Conservation (phyloP, 2,329 filamentous ascomycete genomes). For the Epichloe typhina region DNA sequence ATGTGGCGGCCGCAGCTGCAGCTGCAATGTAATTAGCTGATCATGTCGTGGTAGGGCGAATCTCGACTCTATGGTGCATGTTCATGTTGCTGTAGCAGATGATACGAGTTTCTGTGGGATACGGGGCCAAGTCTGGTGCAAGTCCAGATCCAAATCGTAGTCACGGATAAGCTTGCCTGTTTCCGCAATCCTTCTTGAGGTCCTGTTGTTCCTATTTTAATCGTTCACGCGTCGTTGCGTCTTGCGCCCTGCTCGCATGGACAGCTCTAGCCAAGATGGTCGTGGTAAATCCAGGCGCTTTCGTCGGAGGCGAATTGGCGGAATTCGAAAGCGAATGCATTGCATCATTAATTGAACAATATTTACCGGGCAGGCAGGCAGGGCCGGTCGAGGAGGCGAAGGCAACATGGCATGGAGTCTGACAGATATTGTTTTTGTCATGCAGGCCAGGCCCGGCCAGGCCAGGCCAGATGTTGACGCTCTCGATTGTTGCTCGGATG, state of each 20-base stretch:
- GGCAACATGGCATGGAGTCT: no score
- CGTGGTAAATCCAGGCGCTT: no score
- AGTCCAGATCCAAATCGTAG: neutral
- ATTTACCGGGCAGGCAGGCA: no score
- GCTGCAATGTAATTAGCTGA: neutral
- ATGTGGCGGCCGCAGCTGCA: neutral
- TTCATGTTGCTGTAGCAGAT: neutral
- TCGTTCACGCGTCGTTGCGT: no score
- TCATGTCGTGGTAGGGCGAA: neutral
- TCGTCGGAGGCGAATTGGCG: neutral
- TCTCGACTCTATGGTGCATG: neutral
- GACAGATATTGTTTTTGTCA: no score
- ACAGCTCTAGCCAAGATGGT: no score
- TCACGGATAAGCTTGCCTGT: neutral
- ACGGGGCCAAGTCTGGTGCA: neutral
- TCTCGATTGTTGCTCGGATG: no score
- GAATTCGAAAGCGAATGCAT: neutral
- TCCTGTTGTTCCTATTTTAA: neutral
- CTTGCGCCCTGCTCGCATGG: no score
- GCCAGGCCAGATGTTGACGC: no score
- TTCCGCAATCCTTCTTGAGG: neutral
- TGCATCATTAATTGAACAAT: neutral
- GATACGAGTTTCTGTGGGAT: neutral
- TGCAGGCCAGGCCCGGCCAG: no score
- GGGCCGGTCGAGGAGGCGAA: no score